Evolutionary conservation across 495 filamentous ascomycete species (phyloP).

Genomic region (Penicillium psychrofluorescens): DNA sequence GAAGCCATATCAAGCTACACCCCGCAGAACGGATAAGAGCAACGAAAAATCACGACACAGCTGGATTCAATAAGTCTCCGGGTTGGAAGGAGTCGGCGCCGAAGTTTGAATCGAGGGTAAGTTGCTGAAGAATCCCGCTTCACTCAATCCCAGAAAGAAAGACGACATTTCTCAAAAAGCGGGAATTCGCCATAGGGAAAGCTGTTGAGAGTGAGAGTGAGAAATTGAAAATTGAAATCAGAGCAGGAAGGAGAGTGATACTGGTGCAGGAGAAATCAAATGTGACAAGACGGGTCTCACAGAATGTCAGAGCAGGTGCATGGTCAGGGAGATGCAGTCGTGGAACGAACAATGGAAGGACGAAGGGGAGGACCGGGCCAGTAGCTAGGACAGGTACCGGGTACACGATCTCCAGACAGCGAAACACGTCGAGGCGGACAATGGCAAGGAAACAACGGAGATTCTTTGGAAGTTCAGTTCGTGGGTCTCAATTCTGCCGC

Average conservation of each 20-base stretch:
- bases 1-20: slow-evolving; percentile 29
- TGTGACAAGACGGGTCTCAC: slow-evolving; percentile 7
- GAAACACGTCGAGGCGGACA: too few relatives aligned
- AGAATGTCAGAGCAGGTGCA: slow-evolving; percentile 26
- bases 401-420: too few relatives aligned
- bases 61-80: slow-evolving; percentile 15
- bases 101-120: slow-evolving; percentile 27
- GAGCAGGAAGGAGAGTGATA: not conserved
- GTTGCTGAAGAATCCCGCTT: slow-evolving; percentile 39
- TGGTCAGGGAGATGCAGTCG: slow-evolving; percentile 13
- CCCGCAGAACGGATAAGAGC: slow-evolving; percentile 6
- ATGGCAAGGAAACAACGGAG: not conserved
- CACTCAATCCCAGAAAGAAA: slow-evolving; percentile 44
- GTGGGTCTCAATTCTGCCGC: slow-evolving; percentile 20
- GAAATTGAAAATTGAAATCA: not conserved
- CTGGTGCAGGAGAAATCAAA: not conserved
- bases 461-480: slow-evolving; percentile 12
- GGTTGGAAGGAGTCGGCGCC: slow-evolving; percentile 17
- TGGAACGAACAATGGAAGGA: not conserved
- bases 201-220: slow-evolving; percentile 18
- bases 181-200: slow-evolving; percentile 46
- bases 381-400: too few relatives aligned
- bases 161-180: slow-evolving; percentile 40
- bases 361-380: too few relatives aligned
- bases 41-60: slow-evolving; percentile 15